Conservation (phyloP, 1,139 yeast species). For the Torulaspora globosa region DNA sequence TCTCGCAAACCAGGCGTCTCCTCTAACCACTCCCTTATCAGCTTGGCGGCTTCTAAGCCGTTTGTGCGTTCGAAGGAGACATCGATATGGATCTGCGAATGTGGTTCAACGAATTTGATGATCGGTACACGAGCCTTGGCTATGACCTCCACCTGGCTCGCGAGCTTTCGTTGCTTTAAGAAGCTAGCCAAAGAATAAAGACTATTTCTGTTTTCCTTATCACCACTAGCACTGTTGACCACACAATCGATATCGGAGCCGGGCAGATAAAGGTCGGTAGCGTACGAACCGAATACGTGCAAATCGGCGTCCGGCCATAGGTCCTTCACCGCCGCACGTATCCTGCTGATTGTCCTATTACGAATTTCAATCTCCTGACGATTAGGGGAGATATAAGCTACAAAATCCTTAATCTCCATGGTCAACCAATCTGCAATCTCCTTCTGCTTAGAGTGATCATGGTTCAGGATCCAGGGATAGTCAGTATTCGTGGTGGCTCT, state of each 20-base stretch:
- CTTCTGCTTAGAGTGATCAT: conserved; percentile 67
- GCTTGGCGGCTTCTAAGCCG: conserved; percentile 80
- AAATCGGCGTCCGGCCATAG: conserved; percentile 82
- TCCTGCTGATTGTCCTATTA: conserved; percentile 58
- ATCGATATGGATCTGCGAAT: conserved; percentile 74
- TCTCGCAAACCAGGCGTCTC: conserved; percentile 80
- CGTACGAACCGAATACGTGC: conserved; percentile 91
- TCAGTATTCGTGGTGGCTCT: conserved; percentile 39
- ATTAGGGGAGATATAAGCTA: conserved; percentile 83
- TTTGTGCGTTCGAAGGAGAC: conserved; percentile 85
- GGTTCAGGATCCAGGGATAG: conserved; percentile 78
- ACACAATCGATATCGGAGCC: conserved; percentile 98
- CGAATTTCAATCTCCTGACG: conserved; percentile 67
- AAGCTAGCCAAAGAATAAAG: conserved; percentile 73
- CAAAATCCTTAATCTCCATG: conserved; percentile 81
- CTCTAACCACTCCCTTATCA: conserved; percentile 70
- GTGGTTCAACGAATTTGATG: conserved; percentile 80
- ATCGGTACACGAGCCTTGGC: conserved; percentile 95
- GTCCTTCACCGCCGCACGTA: conserved; percentile 52
- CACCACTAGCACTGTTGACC: conserved; percentile 59
- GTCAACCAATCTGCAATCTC: conserved; percentile 87
- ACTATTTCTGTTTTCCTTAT: conserved; percentile 62
- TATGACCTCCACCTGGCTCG: conserved; percentile 75
- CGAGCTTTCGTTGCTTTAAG: conserved; percentile 59
- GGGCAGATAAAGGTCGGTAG: conserved; percentile 89